A percentile compares a stretch with the other conserved stretches of the same genome.
phyloP scores from a whole-genome alignment of 2,329 filamentous ascomycete species.

The Alternaria triticina region DNA sequence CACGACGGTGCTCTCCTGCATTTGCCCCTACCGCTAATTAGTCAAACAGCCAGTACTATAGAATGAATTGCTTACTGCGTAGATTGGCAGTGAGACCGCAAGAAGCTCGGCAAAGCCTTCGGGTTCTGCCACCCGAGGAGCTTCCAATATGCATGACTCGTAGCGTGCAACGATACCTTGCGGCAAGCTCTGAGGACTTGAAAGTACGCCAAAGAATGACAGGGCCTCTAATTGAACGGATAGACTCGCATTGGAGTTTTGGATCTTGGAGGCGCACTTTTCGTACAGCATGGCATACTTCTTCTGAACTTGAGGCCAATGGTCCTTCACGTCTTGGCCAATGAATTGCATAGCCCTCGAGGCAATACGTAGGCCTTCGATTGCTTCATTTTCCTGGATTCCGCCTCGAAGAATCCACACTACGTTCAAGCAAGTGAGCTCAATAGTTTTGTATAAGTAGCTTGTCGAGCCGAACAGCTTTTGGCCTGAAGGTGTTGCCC shows the following conservation, averaged over 20 bases:
- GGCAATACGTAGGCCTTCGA: slow-evolving; percentile 44
- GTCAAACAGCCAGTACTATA: neutral
- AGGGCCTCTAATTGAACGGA: slow-evolving; percentile 39
- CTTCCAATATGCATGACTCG: slow-evolving; percentile 18
- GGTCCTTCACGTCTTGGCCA: slow-evolving; percentile 22
- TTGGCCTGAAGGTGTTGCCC: slow-evolving; percentile 38
- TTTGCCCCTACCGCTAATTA: slow-evolving; percentile 24
- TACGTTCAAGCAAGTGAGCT: slow-evolving; percentile 38
- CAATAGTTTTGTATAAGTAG: slow-evolving; percentile 37
- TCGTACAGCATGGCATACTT: slow-evolving; percentile 25
- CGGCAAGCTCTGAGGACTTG: slow-evolving; percentile 23
- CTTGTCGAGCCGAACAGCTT: slow-evolving; percentile 39
- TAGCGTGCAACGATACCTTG: slow-evolving; percentile 30
- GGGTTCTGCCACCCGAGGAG: slow-evolving; percentile 14
- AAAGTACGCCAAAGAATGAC: slow-evolving; percentile 38
- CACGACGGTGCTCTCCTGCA: slow-evolving; percentile 22
- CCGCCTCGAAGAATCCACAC: slow-evolving; percentile 37
- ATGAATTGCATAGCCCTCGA: slow-evolving; percentile 33
- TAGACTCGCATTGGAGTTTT: slow-evolving; percentile 24
- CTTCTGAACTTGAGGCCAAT: slow-evolving; percentile 31
- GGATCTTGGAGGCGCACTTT: slow-evolving; percentile 39
- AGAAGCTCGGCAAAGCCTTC: slow-evolving; percentile 25
- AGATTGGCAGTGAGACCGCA: slow-evolving; percentile 31
- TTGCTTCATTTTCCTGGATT: slow-evolving; percentile 33
- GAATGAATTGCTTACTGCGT: slow-evolving; percentile 28